Conservation (phyloP, 768 basidiomycete genomes). For the Tylopilus intermedius region DNA sequence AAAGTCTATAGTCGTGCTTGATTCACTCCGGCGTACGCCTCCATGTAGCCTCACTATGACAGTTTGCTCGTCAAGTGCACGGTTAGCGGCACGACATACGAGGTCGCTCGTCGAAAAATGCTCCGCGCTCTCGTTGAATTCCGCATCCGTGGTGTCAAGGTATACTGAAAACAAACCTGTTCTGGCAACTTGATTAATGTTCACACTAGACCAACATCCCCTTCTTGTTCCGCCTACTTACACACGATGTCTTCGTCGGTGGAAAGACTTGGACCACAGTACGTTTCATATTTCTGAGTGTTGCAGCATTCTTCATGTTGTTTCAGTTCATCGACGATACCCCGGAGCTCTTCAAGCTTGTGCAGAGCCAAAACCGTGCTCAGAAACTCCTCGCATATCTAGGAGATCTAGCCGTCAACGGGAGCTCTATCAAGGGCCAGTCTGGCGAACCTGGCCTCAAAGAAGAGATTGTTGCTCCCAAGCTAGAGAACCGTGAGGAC, state of each 20-base stretch:
- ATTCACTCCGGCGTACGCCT: background rate
- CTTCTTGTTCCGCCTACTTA: constrained; percentile 96
- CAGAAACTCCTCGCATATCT: constrained; percentile 96
- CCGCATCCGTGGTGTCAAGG: constrained; percentile 98
- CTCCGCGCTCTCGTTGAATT: constrained; percentile 98
- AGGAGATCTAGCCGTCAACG: constrained; percentile 96
- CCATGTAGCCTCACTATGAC: constrained; percentile 87
- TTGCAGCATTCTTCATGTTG: constrained; percentile 7
- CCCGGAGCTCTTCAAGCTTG: constrained; percentile 98
- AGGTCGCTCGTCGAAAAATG: constrained; percentile 98
- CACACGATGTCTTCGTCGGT: constrained; percentile 91
- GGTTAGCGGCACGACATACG: constrained; percentile 95
- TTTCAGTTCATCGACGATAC: constrained; percentile 96
- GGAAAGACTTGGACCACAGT: constrained; percentile 99
- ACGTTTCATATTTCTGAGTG: constrained; percentile 19
- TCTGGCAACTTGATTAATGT: background rate
- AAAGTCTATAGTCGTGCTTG: background rate
- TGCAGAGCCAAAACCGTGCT: constrained; percentile 95
- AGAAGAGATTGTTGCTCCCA: constrained; percentile 79
- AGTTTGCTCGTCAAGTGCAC: constrained; percentile 94
- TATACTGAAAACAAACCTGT: constrained; percentile 17
- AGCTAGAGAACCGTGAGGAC: constrained; percentile 72
- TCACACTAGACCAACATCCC: constrained; percentile 87
- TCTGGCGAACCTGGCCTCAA: constrained; percentile 91
- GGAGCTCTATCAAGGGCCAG: constrained; percentile 96